Conservation (phyloP, 2,329 filamentous ascomycete species). For the Cordyceps javanica region DNA sequence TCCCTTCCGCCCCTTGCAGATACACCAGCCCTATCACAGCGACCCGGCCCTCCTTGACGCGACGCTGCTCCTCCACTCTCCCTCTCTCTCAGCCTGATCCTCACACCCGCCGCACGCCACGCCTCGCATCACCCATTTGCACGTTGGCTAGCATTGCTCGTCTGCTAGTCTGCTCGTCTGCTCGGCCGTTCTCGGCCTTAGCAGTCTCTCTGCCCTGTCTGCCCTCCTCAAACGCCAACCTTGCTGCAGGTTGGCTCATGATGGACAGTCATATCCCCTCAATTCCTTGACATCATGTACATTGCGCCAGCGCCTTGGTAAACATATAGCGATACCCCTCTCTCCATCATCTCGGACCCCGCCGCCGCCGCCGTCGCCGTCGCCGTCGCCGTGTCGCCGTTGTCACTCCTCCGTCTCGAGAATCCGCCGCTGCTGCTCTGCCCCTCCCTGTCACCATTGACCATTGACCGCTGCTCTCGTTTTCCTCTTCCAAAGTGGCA, state of each 20-base stretch:
- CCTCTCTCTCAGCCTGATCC: not conserved
- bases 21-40: not conserved
- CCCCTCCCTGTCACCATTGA: not conserved
- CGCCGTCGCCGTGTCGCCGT: too few relatives aligned
- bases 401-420: not conserved
- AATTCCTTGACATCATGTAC: constrained; percentile 12
- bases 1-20: not conserved
- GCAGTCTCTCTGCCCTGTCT: not conserved
- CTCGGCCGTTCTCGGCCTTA: constrained; percentile 1
- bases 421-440: not conserved
- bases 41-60: not conserved
- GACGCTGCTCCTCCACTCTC: not conserved
- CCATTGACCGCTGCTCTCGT: not conserved
- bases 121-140: not conserved
- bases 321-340: not conserved
- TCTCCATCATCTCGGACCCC: not conserved
- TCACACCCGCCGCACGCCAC: not conserved
- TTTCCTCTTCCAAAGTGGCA: not conserved
- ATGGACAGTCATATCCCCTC: constrained; percentile 10
- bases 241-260: constrained; percentile 10
- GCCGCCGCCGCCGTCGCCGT: not conserved
- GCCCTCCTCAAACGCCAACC: constrained; percentile 6
- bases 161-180: not conserved
- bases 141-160: not conserved
- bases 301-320: constrained; percentile 6